A percentile compares a stretch with the other conserved stretches of the same genome.
Conservation (phyloP, 2,329 filamentous ascomycete species). For the Ustulina deusta region DNA sequence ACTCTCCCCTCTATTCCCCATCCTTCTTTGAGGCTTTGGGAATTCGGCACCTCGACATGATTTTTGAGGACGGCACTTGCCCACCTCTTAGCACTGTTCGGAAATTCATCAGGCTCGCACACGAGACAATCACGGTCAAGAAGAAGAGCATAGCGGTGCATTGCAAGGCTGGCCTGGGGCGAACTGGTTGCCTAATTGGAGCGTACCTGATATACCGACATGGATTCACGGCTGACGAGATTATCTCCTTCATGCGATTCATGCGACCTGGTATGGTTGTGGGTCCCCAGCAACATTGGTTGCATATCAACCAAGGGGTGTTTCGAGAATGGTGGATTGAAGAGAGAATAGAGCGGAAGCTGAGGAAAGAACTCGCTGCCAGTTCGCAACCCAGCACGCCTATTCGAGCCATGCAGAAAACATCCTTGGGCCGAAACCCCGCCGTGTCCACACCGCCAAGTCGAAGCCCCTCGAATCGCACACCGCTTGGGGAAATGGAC, state of each 20-base stretch:
- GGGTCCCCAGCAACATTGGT: constrained; percentile 97
- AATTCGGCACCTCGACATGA: constrained; percentile 98
- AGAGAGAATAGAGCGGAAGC: constrained; percentile 80
- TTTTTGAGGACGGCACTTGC: constrained; percentile 98
- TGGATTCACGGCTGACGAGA: constrained; percentile 96
- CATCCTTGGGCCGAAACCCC: constrained; percentile 68
- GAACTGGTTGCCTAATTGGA: constrained; percentile 95
- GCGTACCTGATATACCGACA: constrained; percentile 98
- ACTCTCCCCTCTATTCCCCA: constrained; percentile 94
- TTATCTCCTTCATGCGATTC: constrained; percentile 98
- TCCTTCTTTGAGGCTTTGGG: constrained; percentile 97
- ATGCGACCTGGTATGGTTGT: constrained; percentile 99
- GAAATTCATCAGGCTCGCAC: constrained; percentile 93
- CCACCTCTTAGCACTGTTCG: constrained; percentile 89
- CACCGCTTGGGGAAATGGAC: constrained; percentile 94
- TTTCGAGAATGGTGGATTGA: constrained; percentile 99
- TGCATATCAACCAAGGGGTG: constrained; percentile 94
- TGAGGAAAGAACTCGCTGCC: constrained; percentile 69
- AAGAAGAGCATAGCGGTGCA: constrained; percentile 96
- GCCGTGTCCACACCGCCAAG: constrained; percentile 88
- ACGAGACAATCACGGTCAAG: constrained; percentile 91
- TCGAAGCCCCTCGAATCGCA: constrained; percentile 77
- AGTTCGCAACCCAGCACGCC: constrained; percentile 68
- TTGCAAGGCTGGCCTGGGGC: constrained; percentile 96
- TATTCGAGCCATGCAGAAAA: constrained; percentile 71